Percentiles rank a stretch among this genome's conserved stretches.
Conservation (phyloP, 1,284 basidiomycete species). For the Ustilago loliicola region DNA sequence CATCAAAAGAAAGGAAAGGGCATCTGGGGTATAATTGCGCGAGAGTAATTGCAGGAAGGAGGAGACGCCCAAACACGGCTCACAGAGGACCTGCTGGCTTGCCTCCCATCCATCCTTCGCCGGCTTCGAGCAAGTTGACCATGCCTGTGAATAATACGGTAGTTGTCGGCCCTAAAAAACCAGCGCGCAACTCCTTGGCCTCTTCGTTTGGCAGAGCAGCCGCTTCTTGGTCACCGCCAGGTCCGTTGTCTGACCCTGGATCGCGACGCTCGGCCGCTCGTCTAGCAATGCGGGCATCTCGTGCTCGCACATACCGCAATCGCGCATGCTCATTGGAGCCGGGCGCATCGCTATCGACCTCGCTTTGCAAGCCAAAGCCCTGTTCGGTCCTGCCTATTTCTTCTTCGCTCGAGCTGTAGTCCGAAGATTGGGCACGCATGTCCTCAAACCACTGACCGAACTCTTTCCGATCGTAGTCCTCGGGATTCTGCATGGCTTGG, state of each 20-base stretch:
- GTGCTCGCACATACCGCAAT: constrained; percentile 41
- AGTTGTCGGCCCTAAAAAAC: constrained; percentile 61
- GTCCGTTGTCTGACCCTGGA: constrained; percentile 22
- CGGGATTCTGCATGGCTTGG: constrained; percentile 74
- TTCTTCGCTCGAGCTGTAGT: constrained; percentile 37
- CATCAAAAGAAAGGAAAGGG: background rate
- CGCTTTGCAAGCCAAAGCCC: constrained; percentile 23
- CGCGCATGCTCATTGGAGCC: constrained; percentile 44
- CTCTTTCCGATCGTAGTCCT: constrained; percentile 43
- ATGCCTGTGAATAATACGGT: constrained; percentile 58
- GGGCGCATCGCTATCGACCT: constrained; percentile 21
- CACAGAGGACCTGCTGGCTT: constrained; percentile 32
- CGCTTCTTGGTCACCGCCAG: constrained; percentile 22
- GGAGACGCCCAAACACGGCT: background rate
- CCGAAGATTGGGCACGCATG: constrained; percentile 37
- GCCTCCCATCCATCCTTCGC: constrained; percentile 65
- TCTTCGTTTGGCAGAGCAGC: constrained; percentile 47
- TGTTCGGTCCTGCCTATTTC: constrained; percentile 24
- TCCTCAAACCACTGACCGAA: constrained; percentile 49
- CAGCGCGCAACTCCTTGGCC: constrained; percentile 21
- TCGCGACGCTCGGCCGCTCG: constrained; percentile 36
- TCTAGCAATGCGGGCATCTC: constrained; percentile 44
- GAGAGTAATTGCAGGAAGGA: background rate
- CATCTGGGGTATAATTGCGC: background rate
- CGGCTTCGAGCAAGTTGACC: constrained; percentile 63